Evolutionary conservation across 108 stramenopile genomes (phyloP).

Genomic region (Parietichytrium sp.): DNA sequence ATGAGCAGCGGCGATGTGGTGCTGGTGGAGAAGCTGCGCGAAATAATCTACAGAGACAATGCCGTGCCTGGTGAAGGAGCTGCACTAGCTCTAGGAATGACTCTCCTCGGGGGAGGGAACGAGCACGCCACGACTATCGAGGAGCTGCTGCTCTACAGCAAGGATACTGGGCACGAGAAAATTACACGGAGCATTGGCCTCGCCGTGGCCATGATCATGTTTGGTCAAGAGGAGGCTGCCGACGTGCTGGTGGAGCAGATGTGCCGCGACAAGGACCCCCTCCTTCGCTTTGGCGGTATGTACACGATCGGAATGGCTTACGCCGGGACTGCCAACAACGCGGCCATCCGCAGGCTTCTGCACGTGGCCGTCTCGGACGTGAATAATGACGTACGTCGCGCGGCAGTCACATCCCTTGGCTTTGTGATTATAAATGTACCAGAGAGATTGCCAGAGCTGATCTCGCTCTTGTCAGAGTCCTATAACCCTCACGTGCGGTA

Average conservation of each 20-base stretch:
- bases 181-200: constrained; percentile 95
- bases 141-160: constrained; percentile 88
- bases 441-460: constrained; percentile 83
- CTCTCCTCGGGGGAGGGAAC: constrained; percentile 85
- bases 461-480: constrained; percentile 88
- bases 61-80: constrained; percentile 98
- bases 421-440: constrained; percentile 95
- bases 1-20: constrained; percentile 76
- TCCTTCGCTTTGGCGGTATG: constrained; percentile 96
- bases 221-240: constrained; percentile 92
- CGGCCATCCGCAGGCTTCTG: constrained; percentile 87
- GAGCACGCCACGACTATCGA: constrained; percentile 69
- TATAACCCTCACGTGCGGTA: constrained; percentile 99
- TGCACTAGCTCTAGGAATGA: constrained; percentile 94
- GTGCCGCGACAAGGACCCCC: constrained; percentile 87
- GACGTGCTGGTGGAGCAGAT: constrained; percentile 92
- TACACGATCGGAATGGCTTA: constrained; percentile 93
- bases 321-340: constrained; percentile 92
- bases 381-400: constrained; percentile 95
- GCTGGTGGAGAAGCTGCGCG: constrained; percentile 84
- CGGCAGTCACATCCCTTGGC: constrained; percentile 91
- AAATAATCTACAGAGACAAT: constrained; percentile 87
- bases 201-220: constrained; percentile 88
- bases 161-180: constrained; percentile 97
- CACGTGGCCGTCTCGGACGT: constrained; percentile 98